Base-by-base conservation (phyloP, 352 stramenopile genomes). In the Phytophthora sojae region DNA sequence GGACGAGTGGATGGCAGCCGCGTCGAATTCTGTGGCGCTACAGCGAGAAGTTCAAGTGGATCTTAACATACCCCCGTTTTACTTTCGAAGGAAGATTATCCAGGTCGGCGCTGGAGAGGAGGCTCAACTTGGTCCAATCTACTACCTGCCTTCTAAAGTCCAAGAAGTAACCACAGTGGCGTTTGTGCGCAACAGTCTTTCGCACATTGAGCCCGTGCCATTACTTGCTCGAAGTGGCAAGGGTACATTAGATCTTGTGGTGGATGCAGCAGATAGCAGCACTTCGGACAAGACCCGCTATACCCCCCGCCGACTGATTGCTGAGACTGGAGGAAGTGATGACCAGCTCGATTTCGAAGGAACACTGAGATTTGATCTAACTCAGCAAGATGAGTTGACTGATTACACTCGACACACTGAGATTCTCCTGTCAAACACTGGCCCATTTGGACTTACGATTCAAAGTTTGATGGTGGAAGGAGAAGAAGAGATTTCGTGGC, bases 101-200 rank as follows among this genome's bases (percentile, higher is more conserved):
- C 65, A 69, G 30, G 75, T 90, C 4, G 29, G 25, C 1, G 51
- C 60, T 30, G 76, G 67, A 23, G 44, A 75, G 26, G 54, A 74
- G 9, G 44, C 64, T 1, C 56, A 80, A 9, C 72, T 89, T 56
- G 85, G 85, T 12, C 85, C 85, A 0, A 80, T 93, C n/a, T 89
- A 88, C 58, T 93, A 90, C 57, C 71, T 88, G 6, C 83, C 85
- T 8, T 83, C 78, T 8, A 64, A 62, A 58, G 73, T 77, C 5
- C 64, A 77, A 23, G 53, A 78, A 42, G 57, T 86, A 12, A 47
- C 64, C 17, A 71, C 70, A 0, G 71, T 30, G 26, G 39, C 91
- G 4, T 93, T 79, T 61, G 73, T 93, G 11, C 85, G 85, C 26
- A 91, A 89, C 51, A 67, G 83, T 44, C 75, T 93, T n/a, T 86